Conservation (phyloP, 495 filamentous ascomycete genomes). For the Neurospora cerealis region DNA sequence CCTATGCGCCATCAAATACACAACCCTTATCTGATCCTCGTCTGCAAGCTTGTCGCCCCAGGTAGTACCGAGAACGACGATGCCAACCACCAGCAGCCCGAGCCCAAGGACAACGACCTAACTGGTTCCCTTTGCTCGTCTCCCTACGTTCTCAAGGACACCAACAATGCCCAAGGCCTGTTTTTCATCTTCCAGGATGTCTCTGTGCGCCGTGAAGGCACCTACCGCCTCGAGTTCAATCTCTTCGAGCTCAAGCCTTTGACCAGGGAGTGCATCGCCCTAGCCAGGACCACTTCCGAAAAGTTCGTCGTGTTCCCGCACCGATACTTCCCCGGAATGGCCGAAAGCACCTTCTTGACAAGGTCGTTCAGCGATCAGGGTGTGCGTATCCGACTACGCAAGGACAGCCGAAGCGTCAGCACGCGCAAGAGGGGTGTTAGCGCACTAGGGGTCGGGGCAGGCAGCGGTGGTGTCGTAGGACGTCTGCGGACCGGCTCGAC, state of each 20-base stretch:
- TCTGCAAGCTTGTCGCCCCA: constrained; percentile 46
- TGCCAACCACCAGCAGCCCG: constrained; percentile 20
- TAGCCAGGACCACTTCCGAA: constrained; percentile 64
- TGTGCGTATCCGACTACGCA: constrained; percentile 78
- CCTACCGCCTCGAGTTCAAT: constrained; percentile 71
- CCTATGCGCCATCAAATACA: constrained; percentile 49
- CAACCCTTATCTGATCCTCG: constrained; percentile 51
- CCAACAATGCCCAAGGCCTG: constrained; percentile 82
- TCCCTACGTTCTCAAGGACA: constrained; percentile 84
- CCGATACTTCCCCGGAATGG: constrained; percentile 80
- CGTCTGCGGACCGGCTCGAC: background rate
- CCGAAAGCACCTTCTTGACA: constrained; percentile 85
- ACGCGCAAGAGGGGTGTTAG: constrained; percentile 31
- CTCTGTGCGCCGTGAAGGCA: constrained; percentile 73
- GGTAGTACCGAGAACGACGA: constrained; percentile 38
- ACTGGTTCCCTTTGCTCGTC: constrained; percentile 80
- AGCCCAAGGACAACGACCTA: constrained; percentile 46
- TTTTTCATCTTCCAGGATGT: constrained; percentile 98
- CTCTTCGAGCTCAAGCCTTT: constrained; percentile 83
- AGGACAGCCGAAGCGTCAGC: constrained; percentile 49
- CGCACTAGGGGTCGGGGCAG: background rate
- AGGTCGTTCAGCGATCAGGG: constrained; percentile 93
- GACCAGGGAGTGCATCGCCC: constrained; percentile 33
- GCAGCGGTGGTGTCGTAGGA: background rate
- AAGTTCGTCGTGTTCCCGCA: constrained; percentile 64